Percentiles rank a stretch among this genome's conserved stretches.
Conservation (phyloP, 352 stramenopile genomes). For the Phytophthora aleatoria region DNA sequence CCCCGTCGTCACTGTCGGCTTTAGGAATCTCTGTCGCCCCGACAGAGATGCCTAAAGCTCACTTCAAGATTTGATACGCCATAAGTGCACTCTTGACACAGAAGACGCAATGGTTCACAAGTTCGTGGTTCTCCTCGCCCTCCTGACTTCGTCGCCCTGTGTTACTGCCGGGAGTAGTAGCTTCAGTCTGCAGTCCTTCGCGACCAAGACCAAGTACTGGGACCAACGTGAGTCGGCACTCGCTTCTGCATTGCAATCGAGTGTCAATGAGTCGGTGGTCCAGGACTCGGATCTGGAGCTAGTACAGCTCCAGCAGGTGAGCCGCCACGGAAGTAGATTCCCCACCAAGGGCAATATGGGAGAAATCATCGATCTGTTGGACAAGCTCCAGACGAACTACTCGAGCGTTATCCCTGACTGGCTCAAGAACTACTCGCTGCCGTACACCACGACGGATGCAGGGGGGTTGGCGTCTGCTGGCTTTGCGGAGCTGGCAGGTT, state of each 20-base stretch:
- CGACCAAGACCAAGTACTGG: constrained; percentile 63
- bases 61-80: background rate
- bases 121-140: constrained; percentile 1
- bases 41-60: background rate
- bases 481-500: constrained; percentile 35
- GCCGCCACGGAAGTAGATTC: constrained; percentile 62
- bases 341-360: constrained; percentile 55
- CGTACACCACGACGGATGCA: constrained; percentile 53
- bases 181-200: constrained; percentile 40
- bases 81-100: background rate
- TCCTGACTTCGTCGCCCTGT: background rate
- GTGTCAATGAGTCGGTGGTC: constrained; percentile 3
- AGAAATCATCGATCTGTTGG: constrained; percentile 50
- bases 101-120: constrained; percentile 11
- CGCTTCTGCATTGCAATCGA: constrained; percentile 14
- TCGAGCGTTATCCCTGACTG: constrained; percentile 44
- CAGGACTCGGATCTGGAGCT: constrained; percentile 43
- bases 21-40: no score
- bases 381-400: constrained; percentile 49
- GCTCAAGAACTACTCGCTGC: constrained; percentile 65
- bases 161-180: background rate
- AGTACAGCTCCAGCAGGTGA: constrained; percentile 61
- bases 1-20: no score
- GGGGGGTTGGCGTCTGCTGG: constrained; percentile 44
- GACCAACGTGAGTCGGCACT: constrained; percentile 36